Percentiles rank a stretch among this genome's conserved stretches.
Evolutionary conservation across 768 basidiomycete genomes (phyloP).

Genomic region (Pisolithus orientalis): DNA sequence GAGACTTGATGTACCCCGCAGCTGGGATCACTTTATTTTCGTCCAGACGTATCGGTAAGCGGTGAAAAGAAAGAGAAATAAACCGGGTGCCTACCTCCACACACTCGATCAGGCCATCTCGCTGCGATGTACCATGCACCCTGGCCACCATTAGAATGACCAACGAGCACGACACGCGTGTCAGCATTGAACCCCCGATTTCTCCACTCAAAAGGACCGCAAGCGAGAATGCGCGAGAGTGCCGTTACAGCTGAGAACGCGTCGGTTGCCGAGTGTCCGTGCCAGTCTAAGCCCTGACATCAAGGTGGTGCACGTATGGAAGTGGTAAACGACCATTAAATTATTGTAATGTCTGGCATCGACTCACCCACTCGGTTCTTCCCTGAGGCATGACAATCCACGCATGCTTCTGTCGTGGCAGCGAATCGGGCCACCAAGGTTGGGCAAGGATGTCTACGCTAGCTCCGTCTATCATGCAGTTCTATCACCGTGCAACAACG

Average conservation of each 20-base stretch:
- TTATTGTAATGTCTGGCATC: background rate
- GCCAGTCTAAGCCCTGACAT: conserved; percentile 84
- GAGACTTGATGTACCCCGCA: conserved; percentile 81
- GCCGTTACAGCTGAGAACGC: conserved; percentile 60
- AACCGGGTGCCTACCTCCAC: conserved; percentile 42
- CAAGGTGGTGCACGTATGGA: background rate
- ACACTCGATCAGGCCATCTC: conserved; percentile 69
- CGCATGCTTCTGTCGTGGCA: conserved; percentile 50
- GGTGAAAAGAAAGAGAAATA: background rate
- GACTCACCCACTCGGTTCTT: conserved; percentile 69
- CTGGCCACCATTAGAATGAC: conserved; percentile 93
- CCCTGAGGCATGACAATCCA: conserved; percentile 87
- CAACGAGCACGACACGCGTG: conserved; percentile 59
- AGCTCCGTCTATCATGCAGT: conserved; percentile 63
- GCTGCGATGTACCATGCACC: conserved; percentile 78
- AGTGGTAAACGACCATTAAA: background rate
- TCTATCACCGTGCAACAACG: background rate
- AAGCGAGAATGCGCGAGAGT: conserved; percentile 40
- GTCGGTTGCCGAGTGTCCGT: conserved; percentile 72
- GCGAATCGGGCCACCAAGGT: conserved; percentile 56
- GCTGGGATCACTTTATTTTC: conserved; percentile 57
- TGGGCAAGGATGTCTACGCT: conserved; percentile 63
- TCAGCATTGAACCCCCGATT: conserved; percentile 32
- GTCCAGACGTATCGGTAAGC: background rate
- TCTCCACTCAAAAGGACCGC: conserved; percentile 29